Conservation (phyloP, 2,329 filamentous ascomycete species). For the Epichloe festucae region DNA sequence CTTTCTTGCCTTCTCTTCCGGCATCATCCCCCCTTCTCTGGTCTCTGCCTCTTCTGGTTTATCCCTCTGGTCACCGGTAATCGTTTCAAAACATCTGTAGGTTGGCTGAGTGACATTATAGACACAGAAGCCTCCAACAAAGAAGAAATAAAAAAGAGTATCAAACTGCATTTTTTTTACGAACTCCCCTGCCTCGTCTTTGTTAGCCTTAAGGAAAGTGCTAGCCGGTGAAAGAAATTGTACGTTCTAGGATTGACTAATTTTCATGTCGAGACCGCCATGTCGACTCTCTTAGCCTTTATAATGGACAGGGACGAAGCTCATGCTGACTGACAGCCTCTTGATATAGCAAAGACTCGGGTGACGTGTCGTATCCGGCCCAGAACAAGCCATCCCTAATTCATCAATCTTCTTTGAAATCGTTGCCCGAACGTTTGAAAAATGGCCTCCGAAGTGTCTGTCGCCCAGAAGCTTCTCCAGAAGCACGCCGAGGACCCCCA, state of each 20-base stretch:
- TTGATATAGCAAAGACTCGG: neutral
- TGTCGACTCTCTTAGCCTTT: no score
- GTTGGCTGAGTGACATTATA: conserved; percentile 27
- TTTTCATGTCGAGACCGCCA: no score
- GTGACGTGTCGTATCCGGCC: neutral
- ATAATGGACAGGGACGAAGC: neutral
- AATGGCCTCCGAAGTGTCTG: conserved; percentile 39
- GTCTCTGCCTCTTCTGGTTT: conserved; percentile 26
- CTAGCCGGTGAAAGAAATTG: neutral
- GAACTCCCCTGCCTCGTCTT: neutral
- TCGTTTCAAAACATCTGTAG: conserved; percentile 15
- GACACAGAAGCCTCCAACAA: conserved; percentile 13
- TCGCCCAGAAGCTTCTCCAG: conserved; percentile 50
- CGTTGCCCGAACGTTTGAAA: neutral
- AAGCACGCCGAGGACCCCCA: conserved; percentile 42
- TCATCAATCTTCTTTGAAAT: no score
- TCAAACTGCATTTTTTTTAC: conserved; percentile 1
- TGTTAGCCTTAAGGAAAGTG: neutral
- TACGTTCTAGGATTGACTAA: neutral
- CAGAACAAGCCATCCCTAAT: neutral
- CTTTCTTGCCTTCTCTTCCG: conserved; percentile 13
- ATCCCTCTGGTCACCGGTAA: conserved; percentile 27
- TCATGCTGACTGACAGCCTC: neutral
- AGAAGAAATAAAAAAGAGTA: neutral
- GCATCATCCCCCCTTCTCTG: conserved; percentile 12